Base-by-base conservation (phyloP, 495 filamentous ascomycete species). In the Penicillium nucicola region DNA sequence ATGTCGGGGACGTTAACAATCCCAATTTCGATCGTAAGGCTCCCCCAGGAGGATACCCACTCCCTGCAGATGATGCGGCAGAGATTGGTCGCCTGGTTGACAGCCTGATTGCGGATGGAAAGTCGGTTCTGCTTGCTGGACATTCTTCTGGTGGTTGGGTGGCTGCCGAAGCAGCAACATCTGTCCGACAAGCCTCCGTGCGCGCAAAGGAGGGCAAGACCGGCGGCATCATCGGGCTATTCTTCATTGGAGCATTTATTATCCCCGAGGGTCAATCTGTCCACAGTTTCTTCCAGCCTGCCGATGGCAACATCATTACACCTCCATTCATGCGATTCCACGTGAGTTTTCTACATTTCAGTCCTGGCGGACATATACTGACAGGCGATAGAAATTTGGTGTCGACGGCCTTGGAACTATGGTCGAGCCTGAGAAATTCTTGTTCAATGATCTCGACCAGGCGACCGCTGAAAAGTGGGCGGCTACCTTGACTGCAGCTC, bases 91-190 rank as follows among this genome's bases (percentile, higher is more conserved):
- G 53, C 9, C 17, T 65, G 6, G 50, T 74, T 0, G 34, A 51
- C 1, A 42, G 31, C 2, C 37, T 70, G 15, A 49, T 70, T 30
- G 34, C 55, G 13, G 50, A 61, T 5, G 50, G 55, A 2, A 70
- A 66, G 25, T 42, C 42, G 1, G 65, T 71, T 0, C 42, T 72
- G 1, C 28, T 70, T 0, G 34, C 66, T 0, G 69, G 48, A 5
- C 66, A 68, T 33, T 72, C 66, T 0, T 61, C 57, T 12, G 69
- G 71, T 2, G 71, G 67, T 1, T 72, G 62, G 62, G 58, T 65
- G 1, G 67, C 71, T 10, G 62, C 59, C 1, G 50, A 69, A 52
- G 61, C 65, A 6, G 58, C 64, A n/a, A 30, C 49, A 2, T 60
- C 57, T n/a, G 59, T 58, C 9, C 50, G 61, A 2, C 66, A 71